A percentile compares a stretch with the other conserved stretches of the same genome.
Conservation (phyloP, 371 early-diverging fungal genomes). For the Saksenaea oblongispora region DNA sequence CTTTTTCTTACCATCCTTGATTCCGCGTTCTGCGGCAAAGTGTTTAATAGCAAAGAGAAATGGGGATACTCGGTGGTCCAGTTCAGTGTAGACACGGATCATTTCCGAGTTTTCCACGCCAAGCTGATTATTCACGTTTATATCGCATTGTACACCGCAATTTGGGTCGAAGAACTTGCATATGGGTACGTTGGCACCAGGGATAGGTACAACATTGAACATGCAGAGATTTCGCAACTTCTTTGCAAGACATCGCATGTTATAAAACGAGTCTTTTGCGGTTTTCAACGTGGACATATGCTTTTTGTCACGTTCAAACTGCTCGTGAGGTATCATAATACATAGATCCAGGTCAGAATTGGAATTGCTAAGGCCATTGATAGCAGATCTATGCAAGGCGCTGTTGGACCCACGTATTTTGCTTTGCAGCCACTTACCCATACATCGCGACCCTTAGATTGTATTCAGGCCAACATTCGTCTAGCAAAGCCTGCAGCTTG, state of each 20-base stretch:
- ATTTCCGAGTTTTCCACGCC: conserved; percentile 61
- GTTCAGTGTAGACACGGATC: conserved; percentile 49
- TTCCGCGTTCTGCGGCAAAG: conserved; percentile 47
- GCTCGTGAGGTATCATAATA: conserved; percentile 31
- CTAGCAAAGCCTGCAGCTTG: conserved; percentile 8
- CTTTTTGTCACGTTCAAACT: background rate
- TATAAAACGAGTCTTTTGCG: conserved; percentile 12
- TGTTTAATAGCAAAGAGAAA: conserved; percentile 58
- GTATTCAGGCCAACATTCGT: conserved; percentile 15
- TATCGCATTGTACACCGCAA: conserved; percentile 45
- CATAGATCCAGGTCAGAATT: conserved; percentile 35
- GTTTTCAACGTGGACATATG: background rate
- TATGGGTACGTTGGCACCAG: conserved; percentile 57
- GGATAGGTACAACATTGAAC: conserved; percentile 22
- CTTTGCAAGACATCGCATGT: conserved; percentile 23
- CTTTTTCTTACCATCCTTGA: conserved; percentile 46
- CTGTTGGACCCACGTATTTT: background rate
- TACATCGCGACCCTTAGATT: conserved; percentile 21
- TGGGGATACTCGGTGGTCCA: conserved; percentile 57
- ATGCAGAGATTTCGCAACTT: conserved; percentile 20
- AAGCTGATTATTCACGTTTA: conserved; percentile 56
- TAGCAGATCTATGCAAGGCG: conserved; percentile 25
- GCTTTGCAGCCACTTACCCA: conserved; percentile 21
- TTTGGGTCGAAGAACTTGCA: conserved; percentile 69
- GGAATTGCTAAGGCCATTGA: conserved; percentile 21